Conservation (phyloP, 2,329 filamentous ascomycete genomes). For the Orbilia blumenaviensis region DNA sequence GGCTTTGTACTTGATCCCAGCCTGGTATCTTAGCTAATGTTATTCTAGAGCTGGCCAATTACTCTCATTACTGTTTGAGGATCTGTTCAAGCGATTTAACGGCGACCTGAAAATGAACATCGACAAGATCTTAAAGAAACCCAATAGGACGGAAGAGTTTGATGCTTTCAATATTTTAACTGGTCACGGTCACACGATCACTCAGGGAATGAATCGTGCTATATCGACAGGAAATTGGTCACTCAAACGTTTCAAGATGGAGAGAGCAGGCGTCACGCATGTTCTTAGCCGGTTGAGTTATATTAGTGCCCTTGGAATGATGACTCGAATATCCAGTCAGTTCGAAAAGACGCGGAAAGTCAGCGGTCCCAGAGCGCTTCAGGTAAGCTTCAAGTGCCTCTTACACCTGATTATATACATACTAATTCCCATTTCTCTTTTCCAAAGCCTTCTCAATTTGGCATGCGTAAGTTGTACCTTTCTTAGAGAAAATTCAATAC, state of each 20-base stretch:
- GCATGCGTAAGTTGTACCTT: conserved; percentile 69
- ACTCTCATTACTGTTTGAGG: conserved; percentile 91
- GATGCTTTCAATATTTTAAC: conserved; percentile 86
- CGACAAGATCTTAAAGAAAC: conserved; percentile 94
- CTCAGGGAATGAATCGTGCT: conserved; percentile 89
- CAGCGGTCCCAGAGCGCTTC: conserved; percentile 90
- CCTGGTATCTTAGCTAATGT: background rate
- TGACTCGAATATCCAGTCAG: conserved; percentile 97
- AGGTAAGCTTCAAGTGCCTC: conserved; percentile 61
- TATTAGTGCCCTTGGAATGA: conserved; percentile 97
- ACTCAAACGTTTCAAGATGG: conserved; percentile 98
- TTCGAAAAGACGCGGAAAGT: conserved; percentile 99
- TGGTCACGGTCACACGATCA: conserved; percentile 86
- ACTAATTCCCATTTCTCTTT: background rate
- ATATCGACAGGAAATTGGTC: conserved; percentile 99
- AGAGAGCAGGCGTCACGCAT: conserved; percentile 94
- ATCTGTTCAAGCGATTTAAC: conserved; percentile 96
- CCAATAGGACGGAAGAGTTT: conserved; percentile 84
- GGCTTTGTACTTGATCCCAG: background rate
- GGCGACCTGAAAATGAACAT: conserved; percentile 89
- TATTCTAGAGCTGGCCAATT: conserved; percentile 77
- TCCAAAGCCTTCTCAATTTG: conserved; percentile 84
- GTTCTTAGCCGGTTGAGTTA: conserved; percentile 95
- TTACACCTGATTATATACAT: background rate
- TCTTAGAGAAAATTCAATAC: background rate